phyloP scores from a whole-genome alignment of 2,329 filamentous ascomycete genomes.

The Cytospora schulzeri region DNA sequence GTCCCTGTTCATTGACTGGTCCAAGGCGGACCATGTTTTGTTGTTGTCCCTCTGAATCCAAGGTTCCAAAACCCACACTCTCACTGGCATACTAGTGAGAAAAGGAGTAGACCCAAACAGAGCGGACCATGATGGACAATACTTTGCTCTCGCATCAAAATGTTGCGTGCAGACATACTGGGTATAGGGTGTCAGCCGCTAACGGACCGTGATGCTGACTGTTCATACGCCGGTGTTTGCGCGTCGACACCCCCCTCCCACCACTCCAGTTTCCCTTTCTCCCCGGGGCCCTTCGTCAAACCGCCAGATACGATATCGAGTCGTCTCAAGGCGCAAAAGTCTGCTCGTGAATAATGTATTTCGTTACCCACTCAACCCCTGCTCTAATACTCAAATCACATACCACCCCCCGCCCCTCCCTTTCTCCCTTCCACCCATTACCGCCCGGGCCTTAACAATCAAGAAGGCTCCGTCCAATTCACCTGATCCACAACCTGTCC shows the following conservation, averaged over 20 bases:
- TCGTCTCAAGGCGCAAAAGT: background rate
- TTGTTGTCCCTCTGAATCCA: background rate
- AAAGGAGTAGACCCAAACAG: background rate
- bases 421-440: conserved; percentile 5
- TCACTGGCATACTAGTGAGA: too few species aligned
- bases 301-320: background rate
- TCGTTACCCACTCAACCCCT: background rate
- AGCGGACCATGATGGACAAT: background rate
- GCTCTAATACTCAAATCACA: conserved; percentile 15
- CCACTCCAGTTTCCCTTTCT: background rate
- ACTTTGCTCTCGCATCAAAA: background rate
- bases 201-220: background rate
- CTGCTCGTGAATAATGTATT: background rate
- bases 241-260: background rate
- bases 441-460: conserved; percentile 18
- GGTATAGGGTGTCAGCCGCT: background rate
- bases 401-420: background rate
- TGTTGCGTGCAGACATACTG: background rate
- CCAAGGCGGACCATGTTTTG: too few species aligned
- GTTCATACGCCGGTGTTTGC: background rate
- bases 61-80: background rate
- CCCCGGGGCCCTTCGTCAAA: background rate
- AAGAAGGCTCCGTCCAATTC: conserved; percentile 86
- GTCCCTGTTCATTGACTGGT: too few species aligned
- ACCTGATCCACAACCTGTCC: conserved; percentile 85